A percentile compares a stretch with the other conserved stretches of the same genome.
These are phyloP conservation scores for Striga asiatica DNA, from an alignment of 257 asterid species.

Conservation along the genomic window DNA sequence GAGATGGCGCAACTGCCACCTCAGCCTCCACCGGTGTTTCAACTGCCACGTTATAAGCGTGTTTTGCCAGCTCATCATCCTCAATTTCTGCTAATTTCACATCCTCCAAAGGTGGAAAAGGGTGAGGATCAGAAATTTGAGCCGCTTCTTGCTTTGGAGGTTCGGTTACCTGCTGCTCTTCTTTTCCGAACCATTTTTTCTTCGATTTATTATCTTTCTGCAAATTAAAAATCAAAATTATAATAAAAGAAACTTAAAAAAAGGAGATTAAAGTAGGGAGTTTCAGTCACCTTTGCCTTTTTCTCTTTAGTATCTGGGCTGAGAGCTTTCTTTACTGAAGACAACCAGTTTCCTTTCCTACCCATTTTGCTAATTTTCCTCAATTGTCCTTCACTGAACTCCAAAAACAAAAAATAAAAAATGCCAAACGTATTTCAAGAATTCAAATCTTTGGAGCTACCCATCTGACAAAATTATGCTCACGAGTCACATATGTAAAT, in stretches of 20 bases:
- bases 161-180: conserved; percentile 25
- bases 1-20: conserved; percentile 25
- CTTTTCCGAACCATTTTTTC: conserved; percentile 39
- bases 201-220: conserved; percentile 48
- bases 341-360: conserved; percentile 68
- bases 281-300: conserved; percentile 41
- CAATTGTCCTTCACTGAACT: too few species aligned
- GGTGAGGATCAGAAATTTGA: conserved; percentile 32
- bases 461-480: too few species aligned
- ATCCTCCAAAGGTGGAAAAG: conserved; percentile 43
- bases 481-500: too few species aligned
- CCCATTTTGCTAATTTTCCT: conserved; percentile 37
- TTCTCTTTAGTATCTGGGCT: conserved; percentile 52
- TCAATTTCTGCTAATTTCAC: conserved; percentile 33
- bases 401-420: too few species aligned
- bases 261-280: too few species aligned
- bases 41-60: conserved; percentile 46
- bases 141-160: conserved; percentile 26
- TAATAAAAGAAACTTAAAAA: too few species aligned
- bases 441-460: too few species aligned
- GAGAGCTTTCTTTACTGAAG: conserved; percentile 78
- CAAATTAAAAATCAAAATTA: neutral
- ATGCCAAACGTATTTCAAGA: too few species aligned
- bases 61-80: conserved; percentile 39
- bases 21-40: conserved; percentile 69